A percentile compares a stretch with the other conserved stretches of the same genome.
Evolutionary conservation across 1,284 basidiomycete genomes (phyloP).

Genomic region (Albatrellus sp.): DNA sequence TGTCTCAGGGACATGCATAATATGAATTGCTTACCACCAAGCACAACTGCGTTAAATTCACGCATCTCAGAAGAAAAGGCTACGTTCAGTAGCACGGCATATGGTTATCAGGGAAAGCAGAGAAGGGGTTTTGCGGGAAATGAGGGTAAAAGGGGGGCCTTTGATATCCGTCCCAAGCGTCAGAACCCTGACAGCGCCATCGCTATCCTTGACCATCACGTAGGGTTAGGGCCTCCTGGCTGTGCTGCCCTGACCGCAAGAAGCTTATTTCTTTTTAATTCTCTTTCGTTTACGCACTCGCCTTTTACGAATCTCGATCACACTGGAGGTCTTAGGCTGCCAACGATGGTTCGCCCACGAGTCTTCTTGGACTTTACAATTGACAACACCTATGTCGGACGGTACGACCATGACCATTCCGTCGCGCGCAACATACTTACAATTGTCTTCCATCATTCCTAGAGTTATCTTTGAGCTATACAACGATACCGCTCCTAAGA

Average conservation of each 20-base stretch:
- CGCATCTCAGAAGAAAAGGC: slow-evolving; percentile 29
- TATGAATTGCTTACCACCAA: slow-evolving; percentile 47
- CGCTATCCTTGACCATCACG: not conserved
- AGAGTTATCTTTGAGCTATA: slow-evolving; percentile 78
- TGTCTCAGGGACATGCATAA: slow-evolving; percentile 3
- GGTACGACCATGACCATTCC: slow-evolving; percentile 25
- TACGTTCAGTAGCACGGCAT: slow-evolving; percentile 9
- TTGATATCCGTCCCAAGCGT: not conserved
- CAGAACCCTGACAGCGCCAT: no score
- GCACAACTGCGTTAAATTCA: slow-evolving; percentile 63
- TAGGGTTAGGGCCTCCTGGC: not conserved
- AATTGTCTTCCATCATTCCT: slow-evolving; percentile 6
- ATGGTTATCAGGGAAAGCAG: slow-evolving; percentile 6
- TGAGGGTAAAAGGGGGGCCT: not conserved
- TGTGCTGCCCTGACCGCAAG: no score
- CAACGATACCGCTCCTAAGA: slow-evolving; percentile 66
- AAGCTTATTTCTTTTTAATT: not conserved
- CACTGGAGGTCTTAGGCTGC: not conserved
- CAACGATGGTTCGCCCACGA: slow-evolving; percentile 36
- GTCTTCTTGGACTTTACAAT: slow-evolving; percentile 60
- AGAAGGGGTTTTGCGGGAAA: not conserved
- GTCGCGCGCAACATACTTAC: not conserved
- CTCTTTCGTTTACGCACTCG: not conserved
- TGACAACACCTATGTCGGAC: slow-evolving; percentile 40
- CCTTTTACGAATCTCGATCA: not conserved